Conservation (phyloP, 371 early-diverging fungal genomes). For the Actinomortierella wolfii region DNA sequence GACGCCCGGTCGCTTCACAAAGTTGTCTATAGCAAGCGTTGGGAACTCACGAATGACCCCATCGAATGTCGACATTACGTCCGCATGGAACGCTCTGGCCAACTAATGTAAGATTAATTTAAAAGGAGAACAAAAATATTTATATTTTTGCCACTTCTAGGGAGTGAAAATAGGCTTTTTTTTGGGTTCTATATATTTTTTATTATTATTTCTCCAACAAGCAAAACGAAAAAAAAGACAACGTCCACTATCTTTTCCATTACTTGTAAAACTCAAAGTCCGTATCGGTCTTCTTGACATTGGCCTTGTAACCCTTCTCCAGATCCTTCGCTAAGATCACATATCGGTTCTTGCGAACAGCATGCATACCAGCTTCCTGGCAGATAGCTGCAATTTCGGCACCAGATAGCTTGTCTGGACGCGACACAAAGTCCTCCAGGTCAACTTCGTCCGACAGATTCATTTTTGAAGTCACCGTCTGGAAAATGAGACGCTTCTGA, state of each 20-base stretch:
- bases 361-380: constrained; percentile 99
- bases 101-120: too few species aligned
- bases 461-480: constrained; percentile 98
- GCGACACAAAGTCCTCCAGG: constrained; percentile 97
- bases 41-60: constrained; percentile 55
- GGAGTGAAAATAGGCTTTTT: too few species aligned
- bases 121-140: too few species aligned
- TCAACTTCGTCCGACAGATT: constrained; percentile 92
- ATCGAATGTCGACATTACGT: constrained; percentile 54
- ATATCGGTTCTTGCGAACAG: constrained; percentile 74
- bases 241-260: constrained; percentile 2
- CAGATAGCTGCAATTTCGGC: constrained; percentile 99
- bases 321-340: constrained; percentile 97
- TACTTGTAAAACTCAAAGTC: constrained; percentile 98
- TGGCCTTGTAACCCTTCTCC: constrained; percentile 97
- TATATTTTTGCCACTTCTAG: too few species aligned
- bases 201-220: too few species aligned
- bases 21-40: constrained; percentile 49
- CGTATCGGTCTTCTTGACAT: constrained; percentile 95
- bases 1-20: constrained; percentile 28
- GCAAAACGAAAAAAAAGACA: too few species aligned
- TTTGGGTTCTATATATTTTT: too few species aligned
- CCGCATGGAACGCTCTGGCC: too few species aligned
- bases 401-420: constrained; percentile 98
- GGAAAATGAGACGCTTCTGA: constrained; percentile 99